Conservation (phyloP, 306 rosid genomes). For the Lathyrus tuberosus region DNA sequence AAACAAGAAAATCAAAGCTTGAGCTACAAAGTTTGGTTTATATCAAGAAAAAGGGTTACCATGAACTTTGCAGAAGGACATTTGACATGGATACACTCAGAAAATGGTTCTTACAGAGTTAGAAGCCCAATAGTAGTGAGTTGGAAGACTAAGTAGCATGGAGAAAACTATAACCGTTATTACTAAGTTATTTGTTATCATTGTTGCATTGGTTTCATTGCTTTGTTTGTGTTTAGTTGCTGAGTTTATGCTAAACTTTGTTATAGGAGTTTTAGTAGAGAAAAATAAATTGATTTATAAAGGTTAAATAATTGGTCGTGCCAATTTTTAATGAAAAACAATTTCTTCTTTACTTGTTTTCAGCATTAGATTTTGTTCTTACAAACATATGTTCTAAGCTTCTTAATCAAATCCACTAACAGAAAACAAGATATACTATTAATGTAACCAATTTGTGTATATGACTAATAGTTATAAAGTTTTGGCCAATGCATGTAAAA, state of each 20-base stretch:
- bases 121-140: constrained; percentile 88
- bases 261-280: constrained; percentile 35
- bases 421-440: no score
- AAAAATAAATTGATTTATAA: constrained; percentile 22
- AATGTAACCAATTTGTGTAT: no score
- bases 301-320: constrained; percentile 34
- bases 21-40: constrained; percentile 65
- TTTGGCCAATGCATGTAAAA: no score
- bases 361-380: not conserved
- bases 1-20: constrained; percentile 56
- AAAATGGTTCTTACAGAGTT: constrained; percentile 56
- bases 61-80: constrained; percentile 61
- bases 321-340: constrained; percentile 25
- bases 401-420: no score
- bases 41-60: constrained; percentile 56
- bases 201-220: constrained; percentile 43
- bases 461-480: no score
- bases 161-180: not conserved
- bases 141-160: constrained; percentile 55
- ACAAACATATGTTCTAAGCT: no score
- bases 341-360: not conserved
- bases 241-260: constrained; percentile 40
- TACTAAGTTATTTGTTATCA: constrained; percentile 5
- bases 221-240: constrained; percentile 31
- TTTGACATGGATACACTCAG: constrained; percentile 69